Evolutionary conservation across 2,329 filamentous ascomycete species (phyloP).

Genomic region (Fusarium chlamydosporum): DNA sequence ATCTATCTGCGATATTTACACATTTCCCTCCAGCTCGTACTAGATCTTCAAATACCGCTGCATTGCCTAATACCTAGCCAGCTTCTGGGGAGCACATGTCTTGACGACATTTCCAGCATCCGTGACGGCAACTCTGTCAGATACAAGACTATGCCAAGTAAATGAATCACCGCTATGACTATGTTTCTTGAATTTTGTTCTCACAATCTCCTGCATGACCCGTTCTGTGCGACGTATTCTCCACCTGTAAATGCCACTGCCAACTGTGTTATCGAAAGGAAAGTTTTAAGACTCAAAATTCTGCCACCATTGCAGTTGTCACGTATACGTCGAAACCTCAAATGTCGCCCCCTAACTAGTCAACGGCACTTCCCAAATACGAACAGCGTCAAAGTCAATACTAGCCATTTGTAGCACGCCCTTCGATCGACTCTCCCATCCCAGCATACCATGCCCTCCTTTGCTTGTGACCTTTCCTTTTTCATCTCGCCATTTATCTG

Average conservation of each 20-base stretch:
- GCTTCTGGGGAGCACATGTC: slow-evolving; percentile 40
- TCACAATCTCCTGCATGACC: slow-evolving; percentile 59
- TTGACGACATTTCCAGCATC: slow-evolving; percentile 63
- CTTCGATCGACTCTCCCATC: slow-evolving; percentile 18
- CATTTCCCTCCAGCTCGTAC: slow-evolving; percentile 7
- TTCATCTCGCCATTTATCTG: slow-evolving; percentile 26
- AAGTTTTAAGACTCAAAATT: neutral
- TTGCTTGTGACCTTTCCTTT: slow-evolving; percentile 27
- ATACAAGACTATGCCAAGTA: slow-evolving; percentile 66
- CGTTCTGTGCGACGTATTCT: slow-evolving; percentile 58
- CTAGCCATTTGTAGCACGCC: slow-evolving; percentile 7
- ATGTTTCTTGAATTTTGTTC: slow-evolving; percentile 56
- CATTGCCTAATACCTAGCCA: slow-evolving; percentile 40
- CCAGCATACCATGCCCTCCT: slow-evolving; percentile 16
- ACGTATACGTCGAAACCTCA: neutral
- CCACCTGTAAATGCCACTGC: slow-evolving; percentile 51
- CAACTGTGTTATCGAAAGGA: too few relatives aligned
- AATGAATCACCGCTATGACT: slow-evolving; percentile 67
- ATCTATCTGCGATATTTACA: neutral
- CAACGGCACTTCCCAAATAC: slow-evolving; percentile 33
- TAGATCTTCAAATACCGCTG: slow-evolving; percentile 52
- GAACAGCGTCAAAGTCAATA: slow-evolving; percentile 33
- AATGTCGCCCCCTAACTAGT: neutral
- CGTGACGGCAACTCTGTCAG: slow-evolving; percentile 64
- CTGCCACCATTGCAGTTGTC: neutral